phyloP scores from a whole-genome alignment of 805 yeast species.

The Metschnikowia henanensis region DNA sequence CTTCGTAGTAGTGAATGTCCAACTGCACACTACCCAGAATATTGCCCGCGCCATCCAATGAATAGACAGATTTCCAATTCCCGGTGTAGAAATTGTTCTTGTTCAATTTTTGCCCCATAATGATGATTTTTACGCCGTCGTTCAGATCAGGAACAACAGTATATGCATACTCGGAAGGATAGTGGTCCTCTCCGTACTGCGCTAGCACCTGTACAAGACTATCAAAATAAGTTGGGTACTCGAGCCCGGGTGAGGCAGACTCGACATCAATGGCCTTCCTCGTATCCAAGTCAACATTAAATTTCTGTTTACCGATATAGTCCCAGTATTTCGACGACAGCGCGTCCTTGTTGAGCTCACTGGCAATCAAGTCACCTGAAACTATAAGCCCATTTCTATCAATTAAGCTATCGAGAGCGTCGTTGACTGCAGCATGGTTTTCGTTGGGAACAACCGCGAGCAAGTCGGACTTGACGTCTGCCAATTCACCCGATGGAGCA shows the following conservation, averaged over 20 bases:
- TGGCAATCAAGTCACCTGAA: conserved; percentile 32
- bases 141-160: conserved; percentile 39
- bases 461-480: conserved; percentile 28
- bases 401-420: conserved; percentile 30
- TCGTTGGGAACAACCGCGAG: conserved; percentile 23
- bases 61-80: conserved; percentile 75
- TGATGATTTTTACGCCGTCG: conserved; percentile 45
- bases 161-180: conserved; percentile 54
- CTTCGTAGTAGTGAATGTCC: conserved; percentile 92
- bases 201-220: conserved; percentile 35
- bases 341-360: conserved; percentile 31
- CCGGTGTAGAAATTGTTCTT: conserved; percentile 87
- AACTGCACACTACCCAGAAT: conserved; percentile 58
- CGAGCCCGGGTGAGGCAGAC: conserved; percentile 25
- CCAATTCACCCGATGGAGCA: conserved; percentile 42
- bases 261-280: conserved; percentile 55
- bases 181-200: conserved; percentile 63
- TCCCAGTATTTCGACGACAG: conserved; percentile 52
- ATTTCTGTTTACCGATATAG: conserved; percentile 44
- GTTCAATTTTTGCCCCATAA: conserved; percentile 72
- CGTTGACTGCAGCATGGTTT: conserved; percentile 23
- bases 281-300: conserved; percentile 58
- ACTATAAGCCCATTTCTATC: conserved; percentile 31
- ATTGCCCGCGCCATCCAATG: conserved; percentile 28
- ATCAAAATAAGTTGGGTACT: conserved; percentile 30